A percentile compares a stretch with the other conserved stretches of the same genome.
Evolutionary conservation across 768 basidiomycete genomes (phyloP).

Genomic region (Suillus ampliporus): DNA sequence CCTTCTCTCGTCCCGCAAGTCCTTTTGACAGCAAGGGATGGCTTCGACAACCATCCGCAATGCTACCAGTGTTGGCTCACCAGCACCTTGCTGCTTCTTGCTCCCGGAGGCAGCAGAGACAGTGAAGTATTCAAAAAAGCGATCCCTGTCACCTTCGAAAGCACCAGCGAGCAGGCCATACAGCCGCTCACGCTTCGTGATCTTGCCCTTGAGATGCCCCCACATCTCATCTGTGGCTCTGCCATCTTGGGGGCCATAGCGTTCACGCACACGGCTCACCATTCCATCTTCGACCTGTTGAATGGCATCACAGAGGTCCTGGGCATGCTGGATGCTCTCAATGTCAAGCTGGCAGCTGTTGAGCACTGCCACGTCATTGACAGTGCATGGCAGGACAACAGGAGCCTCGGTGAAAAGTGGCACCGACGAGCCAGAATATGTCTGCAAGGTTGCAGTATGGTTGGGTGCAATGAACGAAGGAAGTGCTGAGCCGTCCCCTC

Average conservation of each 20-base stretch:
- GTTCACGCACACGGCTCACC: background rate
- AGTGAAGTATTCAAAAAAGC: slow-evolving; percentile 6
- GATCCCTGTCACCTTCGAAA: slow-evolving; percentile 2
- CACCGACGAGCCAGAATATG: background rate
- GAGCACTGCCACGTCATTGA: slow-evolving; percentile 1
- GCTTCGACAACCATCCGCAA: slow-evolving; percentile 10
- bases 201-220: slow-evolving; percentile 5
- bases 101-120: background rate
- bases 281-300: slow-evolving; percentile 8
- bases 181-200: slow-evolving; percentile 12
- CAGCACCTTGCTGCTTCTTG: background rate
- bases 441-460: too few relatives aligned
- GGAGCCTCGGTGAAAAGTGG: background rate
- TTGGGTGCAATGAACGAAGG: too few relatives aligned
- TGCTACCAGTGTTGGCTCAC: background rate
- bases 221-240: slow-evolving; percentile 2
- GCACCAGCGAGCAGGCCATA: background rate
- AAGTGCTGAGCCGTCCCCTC: too few relatives aligned
- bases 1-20: slow-evolving; percentile 7
- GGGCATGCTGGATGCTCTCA: slow-evolving; percentile 1
- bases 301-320: slow-evolving; percentile 4
- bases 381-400: background rate
- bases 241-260: slow-evolving; percentile 7
- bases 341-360: slow-evolving; percentile 7
- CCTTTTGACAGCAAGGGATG: slow-evolving; percentile 3